A percentile compares a stretch with the other conserved stretches of the same genome.
Conservation (phyloP, 495 filamentous ascomycete genomes). For the Penicillium taxi region DNA sequence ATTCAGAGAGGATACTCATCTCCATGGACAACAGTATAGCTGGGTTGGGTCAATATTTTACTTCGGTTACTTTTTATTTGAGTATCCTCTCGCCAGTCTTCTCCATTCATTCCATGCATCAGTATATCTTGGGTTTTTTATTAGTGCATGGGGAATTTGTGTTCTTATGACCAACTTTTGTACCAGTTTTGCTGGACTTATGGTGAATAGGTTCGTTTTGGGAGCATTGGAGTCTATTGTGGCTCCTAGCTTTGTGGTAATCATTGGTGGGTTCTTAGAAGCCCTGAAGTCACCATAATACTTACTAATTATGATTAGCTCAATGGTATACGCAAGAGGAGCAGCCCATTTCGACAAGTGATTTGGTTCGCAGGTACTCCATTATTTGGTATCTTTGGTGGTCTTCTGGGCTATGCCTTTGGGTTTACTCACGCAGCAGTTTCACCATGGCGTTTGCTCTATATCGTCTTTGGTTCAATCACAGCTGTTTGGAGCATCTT, state of each 20-base stretch:
- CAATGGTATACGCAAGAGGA: slow-evolving; percentile 20
- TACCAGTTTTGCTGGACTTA: slow-evolving; percentile 47
- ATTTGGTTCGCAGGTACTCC: neutral
- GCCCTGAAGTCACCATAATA: slow-evolving; percentile 20
- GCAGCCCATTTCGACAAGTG: slow-evolving; percentile 27
- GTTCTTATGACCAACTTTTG: slow-evolving; percentile 49
- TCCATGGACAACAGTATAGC: slow-evolving; percentile 44
- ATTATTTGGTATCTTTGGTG: slow-evolving; percentile 9
- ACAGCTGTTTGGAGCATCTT: slow-evolving; percentile 33
- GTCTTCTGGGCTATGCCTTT: slow-evolving; percentile 12
- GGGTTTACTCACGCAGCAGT: neutral
- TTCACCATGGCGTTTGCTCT: slow-evolving; percentile 43
- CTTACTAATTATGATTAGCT: slow-evolving; percentile 40
- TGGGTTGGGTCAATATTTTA: slow-evolving; percentile 47
- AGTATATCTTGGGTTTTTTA: slow-evolving; percentile 27
- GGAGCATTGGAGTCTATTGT: slow-evolving; percentile 51
- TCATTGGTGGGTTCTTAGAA: slow-evolving; percentile 23
- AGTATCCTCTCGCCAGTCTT: slow-evolving; percentile 45
- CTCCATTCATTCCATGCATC: too few relatives aligned
- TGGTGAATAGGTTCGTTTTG: slow-evolving; percentile 52
- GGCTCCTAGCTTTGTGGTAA: slow-evolving; percentile 10
- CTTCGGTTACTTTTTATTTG: slow-evolving; percentile 43
- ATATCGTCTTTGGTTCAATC: slow-evolving; percentile 47
- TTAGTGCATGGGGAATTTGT: slow-evolving; percentile 45
- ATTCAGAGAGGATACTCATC: slow-evolving; percentile 33